Conservation (phyloP, 805 yeast genomes). For the Barnettozyma vustinii region DNA sequence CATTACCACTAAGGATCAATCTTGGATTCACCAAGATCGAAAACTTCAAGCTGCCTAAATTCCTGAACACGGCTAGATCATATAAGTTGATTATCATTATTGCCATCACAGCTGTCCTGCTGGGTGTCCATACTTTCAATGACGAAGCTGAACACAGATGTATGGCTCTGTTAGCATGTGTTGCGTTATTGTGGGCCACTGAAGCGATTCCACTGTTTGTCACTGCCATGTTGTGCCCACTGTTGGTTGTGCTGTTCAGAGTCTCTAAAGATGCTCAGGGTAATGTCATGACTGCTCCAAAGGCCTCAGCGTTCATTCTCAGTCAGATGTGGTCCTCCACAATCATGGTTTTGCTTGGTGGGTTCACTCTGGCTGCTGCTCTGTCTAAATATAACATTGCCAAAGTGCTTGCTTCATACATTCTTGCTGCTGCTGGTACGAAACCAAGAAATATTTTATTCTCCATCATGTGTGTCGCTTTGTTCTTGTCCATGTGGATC, state of each 20-base stretch:
- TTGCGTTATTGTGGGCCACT: constrained; percentile 86
- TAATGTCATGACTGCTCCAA: constrained; percentile 54
- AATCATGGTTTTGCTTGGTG: constrained; percentile 83
- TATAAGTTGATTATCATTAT: constrained; percentile 44
- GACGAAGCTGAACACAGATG: constrained; percentile 58
- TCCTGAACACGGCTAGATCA: constrained; percentile 41
- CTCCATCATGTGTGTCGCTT: constrained; percentile 78
- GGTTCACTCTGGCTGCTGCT: constrained; percentile 91
- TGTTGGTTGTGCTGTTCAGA: constrained; percentile 64
- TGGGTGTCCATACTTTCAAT: constrained; percentile 56
- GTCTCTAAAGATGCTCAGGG: constrained; percentile 54
- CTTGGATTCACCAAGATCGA: constrained; percentile 24
- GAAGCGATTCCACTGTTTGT: constrained; percentile 90
- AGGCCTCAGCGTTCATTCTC: constrained; percentile 64
- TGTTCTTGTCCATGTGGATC: constrained; percentile 90
- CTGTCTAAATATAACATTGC: constrained; percentile 87
- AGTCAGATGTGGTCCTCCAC: constrained; percentile 93
- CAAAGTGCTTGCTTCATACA: constrained; percentile 78
- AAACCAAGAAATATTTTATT: constrained; percentile 73
- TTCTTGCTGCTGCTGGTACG: constrained; percentile 74
- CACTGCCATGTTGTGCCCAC: constrained; percentile 82
- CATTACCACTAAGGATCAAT: constrained; percentile 27
- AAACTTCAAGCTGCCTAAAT: constrained; percentile 40
- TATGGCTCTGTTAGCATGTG: constrained; percentile 58
- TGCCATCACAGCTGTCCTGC: constrained; percentile 45